phyloP scores from a whole-genome alignment of 2,329 filamentous ascomycete species.

The Aspergillus jensenii region DNA sequence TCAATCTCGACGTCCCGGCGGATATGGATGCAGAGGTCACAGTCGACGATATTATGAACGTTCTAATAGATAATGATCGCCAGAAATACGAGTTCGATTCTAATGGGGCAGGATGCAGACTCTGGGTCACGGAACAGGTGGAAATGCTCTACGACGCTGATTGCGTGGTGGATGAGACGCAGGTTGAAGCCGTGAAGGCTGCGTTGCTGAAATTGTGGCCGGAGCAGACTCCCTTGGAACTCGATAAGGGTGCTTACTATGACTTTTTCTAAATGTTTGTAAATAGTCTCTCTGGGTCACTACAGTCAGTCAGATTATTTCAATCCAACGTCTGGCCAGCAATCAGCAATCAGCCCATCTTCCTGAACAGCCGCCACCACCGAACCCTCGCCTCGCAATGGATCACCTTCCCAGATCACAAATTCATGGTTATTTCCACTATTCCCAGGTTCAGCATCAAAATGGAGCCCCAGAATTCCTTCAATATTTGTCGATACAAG shows the following conservation, averaged over 20 bases:
- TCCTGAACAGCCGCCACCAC: slow-evolving; percentile 9
- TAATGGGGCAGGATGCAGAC: slow-evolving; percentile 20
- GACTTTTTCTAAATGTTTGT: not conserved
- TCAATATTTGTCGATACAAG: slow-evolving; percentile 10
- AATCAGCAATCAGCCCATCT: not conserved
- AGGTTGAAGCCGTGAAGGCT: slow-evolving; percentile 15
- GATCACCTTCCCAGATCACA: slow-evolving; percentile 15
- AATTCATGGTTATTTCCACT: not conserved
- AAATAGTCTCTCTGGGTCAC: too few relatives aligned
- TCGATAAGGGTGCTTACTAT: slow-evolving; percentile 22
- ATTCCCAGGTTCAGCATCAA: too few relatives aligned
- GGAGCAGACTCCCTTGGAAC: slow-evolving; percentile 11
- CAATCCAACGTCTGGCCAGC: slow-evolving; percentile 3
- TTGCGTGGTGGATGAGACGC: not conserved
- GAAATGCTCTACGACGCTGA: slow-evolving; percentile 12
- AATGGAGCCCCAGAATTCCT: not conserved
- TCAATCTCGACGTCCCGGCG: slow-evolving; percentile 9
- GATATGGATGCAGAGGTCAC: slow-evolving; percentile 1
- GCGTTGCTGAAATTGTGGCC: slow-evolving; percentile 21
- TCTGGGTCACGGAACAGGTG: slow-evolving; percentile 18
- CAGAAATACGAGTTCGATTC: slow-evolving; percentile 26
- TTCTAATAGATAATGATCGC: slow-evolving; percentile 14
- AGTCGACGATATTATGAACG: slow-evolving; percentile 1
- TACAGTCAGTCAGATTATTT: too few relatives aligned
- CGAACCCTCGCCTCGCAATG: slow-evolving; percentile 6